A percentile compares a stretch with the other conserved stretches of the same genome.
phyloP scores from a whole-genome alignment of 2,329 filamentous ascomycete species.

The Ascochyta rabiei region DNA sequence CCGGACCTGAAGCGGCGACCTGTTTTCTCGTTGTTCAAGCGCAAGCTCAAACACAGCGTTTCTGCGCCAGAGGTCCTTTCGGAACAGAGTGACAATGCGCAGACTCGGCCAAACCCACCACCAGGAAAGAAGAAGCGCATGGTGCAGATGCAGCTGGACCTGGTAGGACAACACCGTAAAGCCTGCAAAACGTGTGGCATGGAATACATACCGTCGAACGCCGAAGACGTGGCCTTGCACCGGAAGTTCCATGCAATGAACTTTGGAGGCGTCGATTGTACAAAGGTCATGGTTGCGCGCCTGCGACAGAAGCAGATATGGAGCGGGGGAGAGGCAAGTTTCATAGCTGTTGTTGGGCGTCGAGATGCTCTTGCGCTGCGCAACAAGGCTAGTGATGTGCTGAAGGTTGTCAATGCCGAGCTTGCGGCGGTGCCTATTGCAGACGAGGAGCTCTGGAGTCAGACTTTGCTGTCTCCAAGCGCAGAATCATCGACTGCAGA shows the following conservation, averaged over 20 bases:
- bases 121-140: conserved; percentile 47
- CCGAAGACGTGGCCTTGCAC: conserved; percentile 67
- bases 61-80: conserved; percentile 24
- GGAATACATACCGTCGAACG: conserved; percentile 68
- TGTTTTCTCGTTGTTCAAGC: conserved; percentile 56
- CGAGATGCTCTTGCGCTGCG: conserved; percentile 59
- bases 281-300: conserved; percentile 62
- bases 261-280: conserved; percentile 65
- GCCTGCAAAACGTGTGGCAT: conserved; percentile 68
- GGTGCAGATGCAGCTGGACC: conserved; percentile 66
- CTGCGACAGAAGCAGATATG: conserved; percentile 60
- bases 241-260: conserved; percentile 69
- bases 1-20: conserved; percentile 50
- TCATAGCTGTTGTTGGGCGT: conserved; percentile 64
- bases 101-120: conserved; percentile 33
- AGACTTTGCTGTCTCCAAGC: conserved; percentile 35
- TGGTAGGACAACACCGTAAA: conserved; percentile 61
- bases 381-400: conserved; percentile 59
- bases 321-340: conserved; percentile 52
- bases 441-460: conserved; percentile 64
- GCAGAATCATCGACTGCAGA: conserved; percentile 20
- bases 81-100: conserved; percentile 44
- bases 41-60: conserved; percentile 23
- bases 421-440: conserved; percentile 65
- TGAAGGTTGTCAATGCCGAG: conserved; percentile 68